Evolutionary conservation across 441 rosid species (phyloP), one percentile per base, ranked within the genome.

Genomic region (Omphalea diandra): DNA sequence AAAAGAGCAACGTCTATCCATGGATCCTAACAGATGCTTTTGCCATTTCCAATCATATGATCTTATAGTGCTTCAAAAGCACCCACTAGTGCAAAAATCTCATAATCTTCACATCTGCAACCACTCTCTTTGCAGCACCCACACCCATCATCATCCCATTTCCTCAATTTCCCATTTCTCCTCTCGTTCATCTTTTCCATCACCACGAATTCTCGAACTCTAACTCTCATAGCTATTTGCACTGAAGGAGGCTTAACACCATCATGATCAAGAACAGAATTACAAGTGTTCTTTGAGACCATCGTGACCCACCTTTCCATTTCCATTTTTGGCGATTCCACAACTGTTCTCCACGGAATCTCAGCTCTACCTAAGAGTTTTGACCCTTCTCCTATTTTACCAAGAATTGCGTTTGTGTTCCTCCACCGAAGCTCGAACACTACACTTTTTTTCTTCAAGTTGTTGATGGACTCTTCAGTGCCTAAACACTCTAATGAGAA

Each of bases 401-500:
- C 61, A 20, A 87, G 68, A 29, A 83, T 59, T 15, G 83, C 64
- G 3, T 70, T 20, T 31, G 77, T 69, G 47, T 61, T 80, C 74
- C 85, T 78, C 83, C 82, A 79, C 47, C 93, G 65, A 32, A 91
- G 80, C 88, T 93, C 93, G 31, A 93, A 83, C 27, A 79, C 82
- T 0, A 88, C 79, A 43, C 72, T 81, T 10, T 85, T 82, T 80
- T 85, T 78, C 81, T 73, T 82, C 41, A 91, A 43, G 60, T 64
- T 67, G 24, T 72, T 49, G 36, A 87, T 58, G 63, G 89, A 84
- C 29, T 73, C 87, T 77, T 83, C 74, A 14, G 73, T 56, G 4
- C 90, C 90, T 53, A 60, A 78, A 71, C 94, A 88, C 68, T 87
- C 89, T 22, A 90, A 50, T 5, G 88, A 86, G 79, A 87, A 85